Base-by-base conservation (phyloP, 805 yeast species). In the Starmera quercuum region DNA sequence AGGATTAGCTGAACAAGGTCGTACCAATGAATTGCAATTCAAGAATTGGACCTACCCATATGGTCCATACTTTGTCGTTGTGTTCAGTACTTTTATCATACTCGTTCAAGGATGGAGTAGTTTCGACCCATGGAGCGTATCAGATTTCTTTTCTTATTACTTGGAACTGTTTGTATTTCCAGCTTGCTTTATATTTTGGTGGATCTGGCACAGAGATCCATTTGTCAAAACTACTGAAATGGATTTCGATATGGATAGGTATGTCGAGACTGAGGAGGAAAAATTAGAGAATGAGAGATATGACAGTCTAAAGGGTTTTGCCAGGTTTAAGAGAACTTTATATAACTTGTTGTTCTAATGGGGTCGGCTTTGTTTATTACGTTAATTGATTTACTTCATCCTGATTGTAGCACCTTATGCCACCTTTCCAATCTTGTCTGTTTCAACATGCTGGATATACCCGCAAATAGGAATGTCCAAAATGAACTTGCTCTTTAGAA, bases 71-170 rank as follows among this genome's bases (percentile, higher is more conserved):
- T 57, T 68, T 39, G 61, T 63, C 13, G 65, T 67, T 2, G 40
- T 68, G 5, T 61, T 64, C 36, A 66, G 64, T 5, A 42, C 59
- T 0, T 58, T 70, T 33, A 66, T 71, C 36, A 56, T 71, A 22
- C 49, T 71, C n/a, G 67, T 71, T 7, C 77, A 71, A 54, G 77
- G 76, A 7, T 71, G 75, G 75, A 49, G 66, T 7, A 53, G 68
- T 5, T 64, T 71, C 39, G 57, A 64, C 7, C 76, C 76, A 13
- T 69, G 67, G 63, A 53, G 51, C 34, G 59, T 51, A 1, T 40
- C 56, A 10, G 49, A 47, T 38, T 70, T 71, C 52, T 68, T 71
- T 53, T 59, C 62, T 21, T 55, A 58, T 14, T 71, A 71, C 38
- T 45, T 71, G 31, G 76, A 69, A 39, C 54, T 71, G 31, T 54